These are phyloP conservation scores for Colletotrichum navitas DNA, from an alignment of 2,329 filamentous ascomycete species.

Conservation along the genomic window DNA sequence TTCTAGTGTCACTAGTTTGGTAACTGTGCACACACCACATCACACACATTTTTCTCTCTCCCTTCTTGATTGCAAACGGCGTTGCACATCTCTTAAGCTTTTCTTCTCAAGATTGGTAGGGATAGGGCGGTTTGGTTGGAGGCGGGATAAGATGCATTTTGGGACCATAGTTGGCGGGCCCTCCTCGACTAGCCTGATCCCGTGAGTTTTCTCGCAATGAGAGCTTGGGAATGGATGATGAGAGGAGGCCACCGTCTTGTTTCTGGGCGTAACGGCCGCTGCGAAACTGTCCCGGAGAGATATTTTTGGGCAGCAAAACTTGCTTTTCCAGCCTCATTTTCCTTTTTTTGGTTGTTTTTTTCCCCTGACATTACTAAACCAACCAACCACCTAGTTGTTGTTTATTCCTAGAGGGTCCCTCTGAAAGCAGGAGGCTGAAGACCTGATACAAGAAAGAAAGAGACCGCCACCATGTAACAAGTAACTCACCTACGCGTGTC, in stretches of 20 bases:
- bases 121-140: conserved; percentile 34
- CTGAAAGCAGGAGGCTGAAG: conserved; percentile 10
- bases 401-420: conserved; percentile 15
- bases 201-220: background rate
- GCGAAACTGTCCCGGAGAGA: conserved; percentile 27
- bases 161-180: conserved; percentile 35
- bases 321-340: conserved; percentile 32
- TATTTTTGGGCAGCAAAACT: conserved; percentile 30
- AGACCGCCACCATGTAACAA: conserved; percentile 39
- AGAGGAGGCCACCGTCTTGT: conserved; percentile 29
- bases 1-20: conserved; percentile 29
- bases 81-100: conserved; percentile 37
- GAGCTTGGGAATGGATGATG: background rate
- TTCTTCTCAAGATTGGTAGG: conserved; percentile 42
- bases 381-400: conserved; percentile 35
- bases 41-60: conserved; percentile 23
- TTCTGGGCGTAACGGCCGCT: conserved; percentile 40
- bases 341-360: conserved; percentile 9
- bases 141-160: conserved; percentile 42
- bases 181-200: conserved; percentile 15
- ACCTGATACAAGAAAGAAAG: conserved; percentile 35
- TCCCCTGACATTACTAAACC: conserved; percentile 28
- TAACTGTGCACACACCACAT: conserved; percentile 20
- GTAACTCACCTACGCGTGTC: conserved; percentile 35
- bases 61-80: conserved; percentile 33